Evolutionary conservation across 2,329 filamentous ascomycete species (phyloP).

Genomic region (Fusarium siculi): DNA sequence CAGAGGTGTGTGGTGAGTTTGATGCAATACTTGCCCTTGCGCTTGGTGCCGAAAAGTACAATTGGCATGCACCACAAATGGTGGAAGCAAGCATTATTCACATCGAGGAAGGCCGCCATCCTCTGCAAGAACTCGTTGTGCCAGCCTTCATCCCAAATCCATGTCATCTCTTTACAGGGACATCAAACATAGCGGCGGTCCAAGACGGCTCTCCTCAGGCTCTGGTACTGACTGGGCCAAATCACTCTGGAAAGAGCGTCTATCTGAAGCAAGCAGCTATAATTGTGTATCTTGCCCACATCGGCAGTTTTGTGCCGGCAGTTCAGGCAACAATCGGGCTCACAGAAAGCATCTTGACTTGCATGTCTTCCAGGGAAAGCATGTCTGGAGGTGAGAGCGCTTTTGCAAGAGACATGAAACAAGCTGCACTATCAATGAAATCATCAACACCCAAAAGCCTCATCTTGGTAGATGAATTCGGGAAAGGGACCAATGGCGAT

Average conservation of each 20-base stretch:
- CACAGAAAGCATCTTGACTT: conserved; percentile 91
- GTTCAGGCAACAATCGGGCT: conserved; percentile 80
- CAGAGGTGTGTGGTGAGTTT: conserved; percentile 85
- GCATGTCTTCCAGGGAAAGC: conserved; percentile 79
- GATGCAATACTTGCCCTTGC: conserved; percentile 87
- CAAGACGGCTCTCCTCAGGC: conserved; percentile 60
- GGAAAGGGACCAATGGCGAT: conserved; percentile 69
- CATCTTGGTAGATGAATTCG: conserved; percentile 93
- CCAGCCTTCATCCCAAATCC: conserved; percentile 86
- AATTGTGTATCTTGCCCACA: conserved; percentile 91
- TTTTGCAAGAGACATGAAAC: conserved; percentile 84
- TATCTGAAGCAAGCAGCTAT: conserved; percentile 94
- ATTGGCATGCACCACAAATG: conserved; percentile 75
- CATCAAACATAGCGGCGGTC: not conserved
- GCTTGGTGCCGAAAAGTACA: conserved; percentile 78
- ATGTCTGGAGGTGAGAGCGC: conserved; percentile 69
- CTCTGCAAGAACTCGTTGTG: conserved; percentile 86
- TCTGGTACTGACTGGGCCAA: conserved; percentile 88
- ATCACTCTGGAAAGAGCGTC: conserved; percentile 96
- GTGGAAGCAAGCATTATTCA: conserved; percentile 75
- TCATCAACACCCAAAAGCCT: conserved; percentile 81
- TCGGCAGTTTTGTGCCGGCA: conserved; percentile 92
- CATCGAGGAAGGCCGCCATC: conserved; percentile 84
- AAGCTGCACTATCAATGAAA: conserved; percentile 80
- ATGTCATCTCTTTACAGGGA: conserved; percentile 73